Percentiles rank a stretch among this genome's conserved stretches.
These are phyloP conservation scores for Cadophora gregata DNA, from an alignment of 2,329 filamentous ascomycete genomes.

Conservation along the genomic window DNA sequence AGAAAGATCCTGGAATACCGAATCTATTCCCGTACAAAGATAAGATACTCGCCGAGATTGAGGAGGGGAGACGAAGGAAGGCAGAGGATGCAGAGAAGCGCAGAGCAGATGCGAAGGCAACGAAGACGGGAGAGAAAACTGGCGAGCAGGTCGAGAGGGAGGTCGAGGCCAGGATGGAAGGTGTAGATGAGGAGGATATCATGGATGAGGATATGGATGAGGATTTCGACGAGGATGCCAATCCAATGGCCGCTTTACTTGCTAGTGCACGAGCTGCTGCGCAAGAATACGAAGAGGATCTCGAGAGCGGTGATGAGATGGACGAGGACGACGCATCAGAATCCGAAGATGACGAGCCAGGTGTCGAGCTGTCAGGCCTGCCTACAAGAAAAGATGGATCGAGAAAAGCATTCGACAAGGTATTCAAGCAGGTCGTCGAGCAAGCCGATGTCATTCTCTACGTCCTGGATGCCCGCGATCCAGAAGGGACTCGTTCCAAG, in stretches of 20 bases:
- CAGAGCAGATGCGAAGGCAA: slow-evolving; percentile 74
- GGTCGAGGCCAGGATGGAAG: slow-evolving; percentile 51
- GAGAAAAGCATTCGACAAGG: slow-evolving; percentile 89
- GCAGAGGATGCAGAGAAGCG: slow-evolving; percentile 76
- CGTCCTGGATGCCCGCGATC: slow-evolving; percentile 90
- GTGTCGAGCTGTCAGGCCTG: slow-evolving; percentile 56
- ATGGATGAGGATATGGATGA: slow-evolving; percentile 61
- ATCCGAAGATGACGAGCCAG: slow-evolving; percentile 54
- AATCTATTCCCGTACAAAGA: slow-evolving; percentile 99
- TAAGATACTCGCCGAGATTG: slow-evolving; percentile 90
- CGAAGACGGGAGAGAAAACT: slow-evolving; percentile 63
- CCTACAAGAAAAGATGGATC: slow-evolving; percentile 67
- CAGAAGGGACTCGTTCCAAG: slow-evolving; percentile 86
- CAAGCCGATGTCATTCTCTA: slow-evolving; percentile 91
- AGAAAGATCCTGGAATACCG: slow-evolving; percentile 97
- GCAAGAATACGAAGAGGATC: slow-evolving; percentile 67
- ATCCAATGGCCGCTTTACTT: slow-evolving; percentile 91
- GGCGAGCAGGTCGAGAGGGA: slow-evolving; percentile 52
- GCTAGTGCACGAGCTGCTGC: slow-evolving; percentile 83
- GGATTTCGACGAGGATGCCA: slow-evolving; percentile 69
- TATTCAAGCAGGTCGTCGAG: slow-evolving; percentile 92
- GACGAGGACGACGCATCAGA: slow-evolving; percentile 58
- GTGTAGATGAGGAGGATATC: slow-evolving; percentile 53
- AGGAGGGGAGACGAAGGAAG: slow-evolving; percentile 82
- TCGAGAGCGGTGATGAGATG: slow-evolving; percentile 57